Evolutionary conservation across 1,284 basidiomycete species (phyloP).

Genomic region (Marasmius fiardii): DNA sequence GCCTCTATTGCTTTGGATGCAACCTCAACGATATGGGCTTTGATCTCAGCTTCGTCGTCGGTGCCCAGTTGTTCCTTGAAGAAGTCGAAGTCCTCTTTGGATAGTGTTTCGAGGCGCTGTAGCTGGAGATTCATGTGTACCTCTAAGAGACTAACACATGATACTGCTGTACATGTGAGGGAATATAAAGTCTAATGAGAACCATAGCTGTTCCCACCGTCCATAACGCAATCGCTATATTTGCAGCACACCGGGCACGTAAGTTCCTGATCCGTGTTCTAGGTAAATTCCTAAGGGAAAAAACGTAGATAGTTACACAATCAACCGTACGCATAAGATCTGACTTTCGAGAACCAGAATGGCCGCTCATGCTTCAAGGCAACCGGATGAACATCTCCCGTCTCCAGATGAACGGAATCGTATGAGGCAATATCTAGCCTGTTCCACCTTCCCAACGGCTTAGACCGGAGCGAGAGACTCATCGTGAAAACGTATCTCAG

Average conservation of each 20-base stretch:
- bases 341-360: constrained; percentile 91
- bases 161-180: too few species aligned
- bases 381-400: constrained; percentile 72
- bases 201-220: too few species aligned
- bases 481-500: constrained; percentile 82
- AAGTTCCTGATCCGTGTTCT: too few species aligned
- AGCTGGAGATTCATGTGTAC: too few species aligned
- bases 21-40: constrained; percentile 40
- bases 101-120: background rate
- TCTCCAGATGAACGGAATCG: constrained; percentile 69
- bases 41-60: constrained; percentile 34
- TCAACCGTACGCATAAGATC: constrained; percentile 35
- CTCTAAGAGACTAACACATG: too few species aligned
- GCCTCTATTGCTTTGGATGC: constrained; percentile 44
- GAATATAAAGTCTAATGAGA: too few species aligned
- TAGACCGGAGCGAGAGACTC: constrained; percentile 75
- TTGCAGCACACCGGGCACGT: too few species aligned
- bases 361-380: constrained; percentile 81
- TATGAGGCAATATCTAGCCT: constrained; percentile 78
- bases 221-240: too few species aligned
- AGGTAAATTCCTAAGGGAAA: too few species aligned
- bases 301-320: background rate
- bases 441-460: constrained; percentile 86
- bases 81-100: constrained; percentile 29
- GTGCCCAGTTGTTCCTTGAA: constrained; percentile 39